Evolutionary conservation across 495 filamentous ascomycete species (phyloP).

Genomic region (Aspergillus asperescens): DNA sequence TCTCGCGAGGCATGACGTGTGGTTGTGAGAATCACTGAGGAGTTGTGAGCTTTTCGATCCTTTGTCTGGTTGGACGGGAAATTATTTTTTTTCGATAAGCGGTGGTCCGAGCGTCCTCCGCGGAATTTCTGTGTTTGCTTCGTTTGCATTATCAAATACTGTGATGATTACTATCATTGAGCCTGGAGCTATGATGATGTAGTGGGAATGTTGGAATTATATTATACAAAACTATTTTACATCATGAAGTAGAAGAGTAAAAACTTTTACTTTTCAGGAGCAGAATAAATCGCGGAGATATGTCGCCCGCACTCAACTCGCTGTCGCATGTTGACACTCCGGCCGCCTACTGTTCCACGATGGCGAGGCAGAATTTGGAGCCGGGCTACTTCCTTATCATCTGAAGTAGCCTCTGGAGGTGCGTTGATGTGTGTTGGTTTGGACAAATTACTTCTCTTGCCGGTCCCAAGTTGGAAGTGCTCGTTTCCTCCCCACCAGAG

Average conservation of each 20-base stretch:
- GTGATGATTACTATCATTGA: background rate
- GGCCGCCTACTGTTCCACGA: conserved; percentile 59
- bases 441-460: conserved; percentile 72
- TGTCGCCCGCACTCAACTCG: conserved; percentile 79
- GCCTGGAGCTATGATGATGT: background rate
- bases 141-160: conserved; percentile 29
- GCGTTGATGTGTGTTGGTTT: conserved; percentile 74
- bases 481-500: conserved; percentile 96
- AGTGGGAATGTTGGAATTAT: conserved; percentile 1
- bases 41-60: background rate
- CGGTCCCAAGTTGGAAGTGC: conserved; percentile 85
- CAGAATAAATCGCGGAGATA: conserved; percentile 74
- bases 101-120: conserved; percentile 39
- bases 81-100: conserved; percentile 34
- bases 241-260: conserved; percentile 1
- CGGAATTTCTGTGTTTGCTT: conserved; percentile 32
- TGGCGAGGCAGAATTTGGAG: conserved; percentile 81
- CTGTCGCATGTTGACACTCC: conserved; percentile 74
- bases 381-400: conserved; percentile 59
- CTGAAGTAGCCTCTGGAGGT: conserved; percentile 50
- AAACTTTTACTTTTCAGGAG: conserved; percentile 19
- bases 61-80: background rate
- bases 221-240: conserved; percentile 26
- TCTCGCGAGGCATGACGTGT: conserved; percentile 47
- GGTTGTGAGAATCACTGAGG: background rate